These are phyloP conservation scores for Carex pumila DNA, from an alignment of 176 grass and related monocot genomes.

Conservation along the genomic window DNA sequence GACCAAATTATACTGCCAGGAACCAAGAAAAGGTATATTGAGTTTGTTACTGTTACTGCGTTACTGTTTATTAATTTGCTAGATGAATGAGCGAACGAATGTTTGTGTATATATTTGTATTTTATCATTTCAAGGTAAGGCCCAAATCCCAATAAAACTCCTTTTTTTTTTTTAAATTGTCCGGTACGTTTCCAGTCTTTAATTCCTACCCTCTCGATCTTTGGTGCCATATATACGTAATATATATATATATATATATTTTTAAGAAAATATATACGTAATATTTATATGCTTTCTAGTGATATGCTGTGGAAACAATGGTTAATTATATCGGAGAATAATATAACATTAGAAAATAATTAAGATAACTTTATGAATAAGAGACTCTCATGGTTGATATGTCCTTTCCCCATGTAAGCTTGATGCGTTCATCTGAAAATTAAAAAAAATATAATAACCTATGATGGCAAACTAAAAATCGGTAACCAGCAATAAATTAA, in stretches of 20 bases:
- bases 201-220: not conserved
- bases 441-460: not conserved
- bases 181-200: not conserved
- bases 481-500: not conserved
- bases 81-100: not conserved
- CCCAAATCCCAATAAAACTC: not conserved
- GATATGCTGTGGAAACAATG: not conserved
- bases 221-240: not conserved
- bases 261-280: not conserved
- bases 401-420: not conserved
- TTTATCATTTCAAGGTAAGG: not conserved
- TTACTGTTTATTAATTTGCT: not conserved
- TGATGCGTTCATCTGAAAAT: not conserved
- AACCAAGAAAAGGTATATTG: constrained; percentile 38
- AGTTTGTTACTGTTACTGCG: not conserved
- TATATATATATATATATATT: too few species aligned
- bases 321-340: too few species aligned
- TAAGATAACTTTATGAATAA: not conserved
- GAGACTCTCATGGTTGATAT: not conserved
- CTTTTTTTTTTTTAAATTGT: not conserved
- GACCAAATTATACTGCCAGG: constrained; percentile 11
- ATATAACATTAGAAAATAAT: not conserved
- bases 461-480: not conserved
- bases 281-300: not conserved
- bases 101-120: not conserved